Percentiles rank a stretch among this genome's conserved stretches.
Conservation (phyloP, 441 rosid genomes). For the Dalechampia spathulata region DNA sequence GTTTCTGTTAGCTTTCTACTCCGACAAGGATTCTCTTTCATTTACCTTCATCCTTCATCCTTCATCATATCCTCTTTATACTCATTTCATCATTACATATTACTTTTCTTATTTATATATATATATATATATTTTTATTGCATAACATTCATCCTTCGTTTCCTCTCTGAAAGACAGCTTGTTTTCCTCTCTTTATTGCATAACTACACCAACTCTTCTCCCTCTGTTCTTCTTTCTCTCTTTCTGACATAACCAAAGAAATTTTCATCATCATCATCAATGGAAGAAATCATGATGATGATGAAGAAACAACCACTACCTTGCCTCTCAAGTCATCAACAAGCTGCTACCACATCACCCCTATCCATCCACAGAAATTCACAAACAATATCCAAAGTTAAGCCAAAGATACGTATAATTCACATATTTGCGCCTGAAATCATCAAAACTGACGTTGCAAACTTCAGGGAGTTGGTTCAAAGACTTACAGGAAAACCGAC, state of each 20-base stretch:
- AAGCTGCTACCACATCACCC: too few relatives aligned
- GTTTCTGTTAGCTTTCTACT: too few relatives aligned
- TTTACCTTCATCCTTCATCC: too few relatives aligned
- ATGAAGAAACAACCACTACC: slow-evolving; percentile 16
- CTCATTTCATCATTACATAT: too few relatives aligned
- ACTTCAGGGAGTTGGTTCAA: slow-evolving; percentile 83
- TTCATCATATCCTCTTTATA: too few relatives aligned
- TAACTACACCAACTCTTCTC: slow-evolving; percentile 32
- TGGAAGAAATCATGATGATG: slow-evolving; percentile 23
- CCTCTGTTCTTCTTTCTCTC: slow-evolving; percentile 12
- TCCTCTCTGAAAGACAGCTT: slow-evolving; percentile 27
- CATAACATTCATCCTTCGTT: background rate
- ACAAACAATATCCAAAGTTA: slow-evolving; percentile 46
- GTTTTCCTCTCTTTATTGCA: slow-evolving; percentile 17
- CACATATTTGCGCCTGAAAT: slow-evolving; percentile 95
- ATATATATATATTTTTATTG: too few relatives aligned
- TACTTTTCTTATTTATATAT: too few relatives aligned
- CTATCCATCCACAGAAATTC: slow-evolving; percentile 39
- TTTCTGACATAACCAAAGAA: background rate
- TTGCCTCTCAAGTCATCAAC: too few relatives aligned
- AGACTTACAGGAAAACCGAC: slow-evolving; percentile 75
- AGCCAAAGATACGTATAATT: slow-evolving; percentile 83
- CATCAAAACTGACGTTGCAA: slow-evolving; percentile 84
- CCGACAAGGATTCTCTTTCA: too few relatives aligned
- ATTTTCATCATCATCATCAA: slow-evolving; percentile 7